Base-by-base conservation (phyloP, 768 basidiomycete species). In the Boletellus emodensis region DNA sequence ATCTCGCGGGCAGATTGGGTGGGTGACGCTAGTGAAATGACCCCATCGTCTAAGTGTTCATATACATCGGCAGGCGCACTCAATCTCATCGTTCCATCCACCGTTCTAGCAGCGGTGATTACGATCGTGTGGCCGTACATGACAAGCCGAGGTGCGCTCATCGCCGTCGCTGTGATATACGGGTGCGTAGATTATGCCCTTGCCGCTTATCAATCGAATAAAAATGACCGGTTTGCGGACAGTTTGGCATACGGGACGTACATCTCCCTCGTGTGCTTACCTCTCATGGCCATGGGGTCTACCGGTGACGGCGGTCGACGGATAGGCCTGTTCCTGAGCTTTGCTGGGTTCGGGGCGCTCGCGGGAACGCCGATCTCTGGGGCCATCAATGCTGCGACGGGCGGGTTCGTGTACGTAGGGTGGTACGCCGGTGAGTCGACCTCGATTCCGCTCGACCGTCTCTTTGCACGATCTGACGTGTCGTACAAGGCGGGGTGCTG, bases 101-200 rank as follows among this genome's bases (percentile, higher is more conserved):
- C 80, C 1, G 49, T 75, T 15, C 36, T 78, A 1, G 80, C 83
- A 0, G 84, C 77, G 0, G 64, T 81, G 26, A 59, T 84, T 39
- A 87, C 87, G 0, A 82, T 82, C 56, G 71, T 71, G 4, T 92
- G 90, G 90, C 90, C 89, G 1, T 84, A 80, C 61, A 76, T 77
- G 0, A 66, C 59, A 36, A 74, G 62, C 24, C 57, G 76, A 45
- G 70, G 63, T 0, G 68, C 73, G 0, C 70, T 83, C 26, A 72
- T 87, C 3, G 77, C 67, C 7, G 62, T 90, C 36, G 72, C 80
- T 0, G 59, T 87, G 8, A 53, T 84, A 10, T 90, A 89, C 57
- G 87, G 87, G 82, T 86, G 47, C 8, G 76, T 65, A 14, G 13
- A 38, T n/a, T 3, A 20, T 38, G 1, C 3, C 0, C 1, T 1